These are phyloP conservation scores for Ophiostoma sp. DNA, from an alignment of 2,329 filamentous ascomycete species.

Conservation along the genomic window DNA sequence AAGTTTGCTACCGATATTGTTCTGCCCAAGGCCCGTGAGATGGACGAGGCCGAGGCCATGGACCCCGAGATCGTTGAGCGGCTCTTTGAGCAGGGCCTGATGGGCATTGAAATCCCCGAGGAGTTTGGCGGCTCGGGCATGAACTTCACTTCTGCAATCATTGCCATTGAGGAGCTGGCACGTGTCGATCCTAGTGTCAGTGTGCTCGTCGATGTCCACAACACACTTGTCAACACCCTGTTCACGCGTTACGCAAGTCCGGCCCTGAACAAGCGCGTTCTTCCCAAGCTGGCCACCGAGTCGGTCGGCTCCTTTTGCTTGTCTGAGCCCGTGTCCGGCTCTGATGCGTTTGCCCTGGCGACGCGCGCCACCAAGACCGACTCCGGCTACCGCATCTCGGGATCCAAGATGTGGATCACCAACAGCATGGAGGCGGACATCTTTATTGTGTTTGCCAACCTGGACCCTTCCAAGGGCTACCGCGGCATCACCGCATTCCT, in stretches of 20 bases:
- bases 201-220: conserved; percentile 95
- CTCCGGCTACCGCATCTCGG: conserved; percentile 79
- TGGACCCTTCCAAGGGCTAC: conserved; percentile 88
- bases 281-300: conserved; percentile 83
- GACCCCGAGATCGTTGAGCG: conserved; percentile 82
- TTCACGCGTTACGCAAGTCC: conserved; percentile 78
- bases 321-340: conserved; percentile 86
- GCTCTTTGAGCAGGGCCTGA: conserved; percentile 93
- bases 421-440: conserved; percentile 90
- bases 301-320: conserved; percentile 91
- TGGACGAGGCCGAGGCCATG: conserved; percentile 97
- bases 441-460: conserved; percentile 97
- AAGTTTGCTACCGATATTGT: conserved; percentile 89
- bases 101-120: conserved; percentile 96
- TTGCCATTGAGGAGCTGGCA: conserved; percentile 94
- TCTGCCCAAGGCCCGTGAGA: conserved; percentile 85
- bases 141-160: conserved; percentile 96
- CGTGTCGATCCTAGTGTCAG: conserved; percentile 91
- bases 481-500: conserved; percentile 96
- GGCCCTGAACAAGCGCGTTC: conserved; percentile 74
- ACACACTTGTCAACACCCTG: conserved; percentile 93
- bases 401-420: conserved; percentile 99
- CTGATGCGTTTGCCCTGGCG: conserved; percentile 90
- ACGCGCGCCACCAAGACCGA: conserved; percentile 83
- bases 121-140: conserved; percentile 95